Percentiles rank a stretch among this genome's conserved stretches.
phyloP scores from a whole-genome alignment of 1,284 basidiomycete genomes.

The Cutaneotrichosporon sp. region DNA sequence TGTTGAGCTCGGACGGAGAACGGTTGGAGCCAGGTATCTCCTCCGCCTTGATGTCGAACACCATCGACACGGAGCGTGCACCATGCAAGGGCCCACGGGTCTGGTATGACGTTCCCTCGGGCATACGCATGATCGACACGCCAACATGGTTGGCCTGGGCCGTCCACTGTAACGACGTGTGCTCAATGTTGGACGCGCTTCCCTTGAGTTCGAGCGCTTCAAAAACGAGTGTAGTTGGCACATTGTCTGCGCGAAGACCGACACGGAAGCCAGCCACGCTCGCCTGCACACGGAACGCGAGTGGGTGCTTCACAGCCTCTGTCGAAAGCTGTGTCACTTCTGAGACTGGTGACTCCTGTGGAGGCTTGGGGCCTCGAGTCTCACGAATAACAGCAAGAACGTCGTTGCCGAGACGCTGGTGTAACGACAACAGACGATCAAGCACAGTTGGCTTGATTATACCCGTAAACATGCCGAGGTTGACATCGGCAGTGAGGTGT shows the following conservation, averaged over 20 bases:
- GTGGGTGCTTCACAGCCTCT: neutral
- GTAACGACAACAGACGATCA: conserved; percentile 40
- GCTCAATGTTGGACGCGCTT: conserved; percentile 23
- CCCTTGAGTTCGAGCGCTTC: conserved; percentile 36
- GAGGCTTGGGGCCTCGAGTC: conserved; percentile 1
- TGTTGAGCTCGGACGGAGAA: conserved; percentile 42
- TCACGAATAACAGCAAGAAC: conserved; percentile 26
- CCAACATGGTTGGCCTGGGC: conserved; percentile 40
- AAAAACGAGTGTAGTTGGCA: conserved; percentile 37
- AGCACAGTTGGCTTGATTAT: conserved; percentile 43
- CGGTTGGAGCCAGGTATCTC: conserved; percentile 33
- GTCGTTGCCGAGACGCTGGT: conserved; percentile 38
- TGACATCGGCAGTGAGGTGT: conserved; percentile 26
- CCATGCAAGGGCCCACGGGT: conserved; percentile 54
- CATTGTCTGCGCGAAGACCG: conserved; percentile 41
- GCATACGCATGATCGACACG: conserved; percentile 28
- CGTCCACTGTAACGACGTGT: conserved; percentile 32
- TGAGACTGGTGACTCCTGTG: neutral
- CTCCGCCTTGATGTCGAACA: conserved; percentile 59
- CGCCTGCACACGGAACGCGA: conserved; percentile 26
- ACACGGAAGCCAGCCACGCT: conserved; percentile 34
- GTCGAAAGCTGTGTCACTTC: neutral
- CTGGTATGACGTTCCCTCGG: conserved; percentile 17
- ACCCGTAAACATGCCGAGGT: conserved; percentile 42
- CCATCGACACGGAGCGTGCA: conserved; percentile 73